phyloP scores from a whole-genome alignment of 208 protist genomes.

The Phytomonas sp. region DNA sequence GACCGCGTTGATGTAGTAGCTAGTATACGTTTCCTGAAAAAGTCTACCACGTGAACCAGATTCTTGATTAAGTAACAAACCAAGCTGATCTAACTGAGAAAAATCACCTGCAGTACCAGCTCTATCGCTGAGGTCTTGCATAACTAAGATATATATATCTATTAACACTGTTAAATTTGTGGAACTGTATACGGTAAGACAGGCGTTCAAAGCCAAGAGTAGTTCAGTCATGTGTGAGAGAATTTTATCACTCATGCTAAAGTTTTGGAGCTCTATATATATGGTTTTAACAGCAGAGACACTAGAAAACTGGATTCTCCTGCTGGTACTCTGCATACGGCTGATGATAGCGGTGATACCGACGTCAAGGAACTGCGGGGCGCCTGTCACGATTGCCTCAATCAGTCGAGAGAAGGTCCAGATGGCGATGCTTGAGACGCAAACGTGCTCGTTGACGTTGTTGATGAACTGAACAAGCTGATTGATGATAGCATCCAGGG shows the following conservation, averaged over 20 bases:
- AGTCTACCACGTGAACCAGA: slow-evolving; percentile 21
- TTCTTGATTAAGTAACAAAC: slow-evolving; percentile 32
- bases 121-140: slow-evolving; percentile 17
- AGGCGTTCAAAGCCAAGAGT: slow-evolving; percentile 30
- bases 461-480: slow-evolving; percentile 40
- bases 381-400: slow-evolving; percentile 29
- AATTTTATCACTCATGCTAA: slow-evolving; percentile 13
- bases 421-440: slow-evolving; percentile 75
- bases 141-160: slow-evolving; percentile 29
- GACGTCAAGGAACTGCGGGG: slow-evolving; percentile 8
- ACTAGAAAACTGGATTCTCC: slow-evolving; percentile 62
- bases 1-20: slow-evolving; percentile 36
- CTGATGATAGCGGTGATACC: slow-evolving; percentile 15
- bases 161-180: slow-evolving; percentile 63
- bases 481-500: slow-evolving; percentile 26
- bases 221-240: slow-evolving; percentile 21
- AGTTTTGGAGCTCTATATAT: slow-evolving; percentile 30
- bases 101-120: slow-evolving; percentile 18
- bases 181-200: slow-evolving; percentile 68
- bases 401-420: slow-evolving; percentile 72
- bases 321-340: slow-evolving; percentile 65
- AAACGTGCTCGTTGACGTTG: slow-evolving; percentile 56
- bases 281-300: slow-evolving; percentile 50
- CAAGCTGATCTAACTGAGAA: slow-evolving; percentile 20
- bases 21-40: slow-evolving; percentile 67